Percentiles rank a stretch among this genome's conserved stretches.
phyloP scores from a whole-genome alignment of 768 basidiomycete species.

The Mycena belliarum region DNA sequence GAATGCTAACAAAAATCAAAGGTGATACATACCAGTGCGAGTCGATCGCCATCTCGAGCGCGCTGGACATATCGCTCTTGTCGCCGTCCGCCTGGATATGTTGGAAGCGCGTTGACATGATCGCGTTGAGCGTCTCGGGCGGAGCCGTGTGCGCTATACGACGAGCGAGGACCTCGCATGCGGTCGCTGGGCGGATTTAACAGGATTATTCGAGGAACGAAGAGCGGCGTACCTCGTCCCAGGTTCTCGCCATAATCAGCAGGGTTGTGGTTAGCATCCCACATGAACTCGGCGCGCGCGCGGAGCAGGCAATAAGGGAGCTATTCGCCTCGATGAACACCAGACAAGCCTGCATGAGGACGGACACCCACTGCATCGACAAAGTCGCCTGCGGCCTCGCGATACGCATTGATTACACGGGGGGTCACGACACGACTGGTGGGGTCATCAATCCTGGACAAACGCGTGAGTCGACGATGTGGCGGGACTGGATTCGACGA shows the following conservation, averaged over 20 bases:
- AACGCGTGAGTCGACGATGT: neutral
- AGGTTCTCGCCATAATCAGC: conserved; percentile 87
- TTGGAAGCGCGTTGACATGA: conserved; percentile 80
- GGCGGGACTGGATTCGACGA: too few relatives aligned
- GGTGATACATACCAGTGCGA: conserved; percentile 65
- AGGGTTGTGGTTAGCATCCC: conserved; percentile 78
- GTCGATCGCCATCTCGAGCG: conserved; percentile 90
- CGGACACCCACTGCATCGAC: conserved; percentile 51
- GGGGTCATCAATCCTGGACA: conserved; percentile 60
- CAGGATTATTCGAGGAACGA: too few relatives aligned
- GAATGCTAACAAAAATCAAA: too few relatives aligned
- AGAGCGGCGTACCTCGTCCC: conserved; percentile 72
- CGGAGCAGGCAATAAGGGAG: conserved; percentile 81
- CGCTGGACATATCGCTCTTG: conserved; percentile 69
- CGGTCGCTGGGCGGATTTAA: conserved; percentile 61
- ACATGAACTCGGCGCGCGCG: conserved; percentile 77
- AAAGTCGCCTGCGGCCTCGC: conserved; percentile 85
- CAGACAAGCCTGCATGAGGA: neutral
- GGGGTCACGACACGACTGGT: conserved; percentile 86
- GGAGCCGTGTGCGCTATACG: conserved; percentile 72
- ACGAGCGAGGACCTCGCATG: conserved; percentile 85
- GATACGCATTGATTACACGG: conserved; percentile 73
- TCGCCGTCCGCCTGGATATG: conserved; percentile 77
- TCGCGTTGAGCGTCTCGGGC: conserved; percentile 59
- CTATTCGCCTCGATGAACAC: conserved; percentile 26